Percentiles rank a stretch among this genome's conserved stretches.
Evolutionary conservation across 2,329 filamentous ascomycete genomes (phyloP).

Genomic region (Laburnicola sp.): DNA sequence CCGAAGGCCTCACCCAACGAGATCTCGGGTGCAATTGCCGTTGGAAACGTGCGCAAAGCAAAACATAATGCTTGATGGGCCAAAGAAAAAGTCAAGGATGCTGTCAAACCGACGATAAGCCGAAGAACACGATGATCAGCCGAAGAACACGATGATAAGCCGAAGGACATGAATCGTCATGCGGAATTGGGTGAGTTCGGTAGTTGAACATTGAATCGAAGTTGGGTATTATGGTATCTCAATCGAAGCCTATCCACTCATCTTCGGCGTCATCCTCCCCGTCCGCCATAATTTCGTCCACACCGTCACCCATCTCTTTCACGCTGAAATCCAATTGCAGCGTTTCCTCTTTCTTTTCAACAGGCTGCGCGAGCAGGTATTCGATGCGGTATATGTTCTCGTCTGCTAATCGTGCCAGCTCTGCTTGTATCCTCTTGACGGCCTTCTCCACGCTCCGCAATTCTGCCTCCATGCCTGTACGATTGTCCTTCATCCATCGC

Average conservation of each 20-base stretch:
- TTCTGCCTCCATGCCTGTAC: slow-evolving; percentile 79
- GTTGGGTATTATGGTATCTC: background rate
- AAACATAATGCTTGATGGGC: background rate
- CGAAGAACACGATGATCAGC: too few relatives aligned
- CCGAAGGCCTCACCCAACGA: slow-evolving; percentile 4
- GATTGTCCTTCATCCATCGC: slow-evolving; percentile 78
- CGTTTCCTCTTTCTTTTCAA: slow-evolving; percentile 30
- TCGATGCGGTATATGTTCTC: slow-evolving; percentile 89
- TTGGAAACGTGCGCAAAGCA: background rate
- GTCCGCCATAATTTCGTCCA: slow-evolving; percentile 42
- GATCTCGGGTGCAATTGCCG: background rate
- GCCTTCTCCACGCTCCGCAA: slow-evolving; percentile 80
- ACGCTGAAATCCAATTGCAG: slow-evolving; percentile 37
- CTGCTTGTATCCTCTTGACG: slow-evolving; percentile 76
- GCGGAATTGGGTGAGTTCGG: background rate
- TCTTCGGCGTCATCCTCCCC: slow-evolving; percentile 46
- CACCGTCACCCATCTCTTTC: slow-evolving; percentile 35
- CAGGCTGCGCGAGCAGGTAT: slow-evolving; percentile 67
- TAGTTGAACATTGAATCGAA: background rate
- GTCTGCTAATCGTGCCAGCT: slow-evolving; percentile 80
- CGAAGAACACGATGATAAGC: too few relatives aligned
- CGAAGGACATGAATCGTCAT: background rate
- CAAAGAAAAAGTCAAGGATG: background rate
- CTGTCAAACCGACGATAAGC: too few relatives aligned
- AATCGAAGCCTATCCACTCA: slow-evolving; percentile 59